Evolutionary conservation across 176 grass and related monocot species (phyloP).

Genomic region (Oryza nivara): DNA sequence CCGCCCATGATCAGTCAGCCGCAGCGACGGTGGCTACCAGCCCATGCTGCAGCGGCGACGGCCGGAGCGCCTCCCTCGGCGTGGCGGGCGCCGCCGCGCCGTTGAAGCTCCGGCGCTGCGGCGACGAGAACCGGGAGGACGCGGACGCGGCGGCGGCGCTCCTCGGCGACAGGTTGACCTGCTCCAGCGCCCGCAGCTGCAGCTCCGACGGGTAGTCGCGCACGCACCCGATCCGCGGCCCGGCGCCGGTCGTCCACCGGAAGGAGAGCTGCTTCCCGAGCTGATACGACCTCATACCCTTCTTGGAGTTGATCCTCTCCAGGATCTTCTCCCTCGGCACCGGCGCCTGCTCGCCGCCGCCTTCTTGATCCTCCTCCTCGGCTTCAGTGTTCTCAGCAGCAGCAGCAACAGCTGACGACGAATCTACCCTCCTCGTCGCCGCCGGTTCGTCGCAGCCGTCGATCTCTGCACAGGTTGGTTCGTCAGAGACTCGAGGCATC

Average conservation of each 20-base stretch:
- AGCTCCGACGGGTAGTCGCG: conserved; percentile 90
- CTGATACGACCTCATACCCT: conserved; percentile 75
- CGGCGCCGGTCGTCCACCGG: conserved; percentile 73
- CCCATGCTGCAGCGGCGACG: conserved; percentile 46
- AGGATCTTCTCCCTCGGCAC: conserved; percentile 71
- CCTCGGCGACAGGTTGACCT: conserved; percentile 75
- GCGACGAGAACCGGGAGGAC: conserved; percentile 51
- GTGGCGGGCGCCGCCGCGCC: background rate
- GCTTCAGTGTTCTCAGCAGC: background rate
- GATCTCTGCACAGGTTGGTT: background rate
- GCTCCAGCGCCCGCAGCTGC: conserved; percentile 72
- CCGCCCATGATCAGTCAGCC: conserved; percentile 10
- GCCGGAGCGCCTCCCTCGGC: conserved; percentile 40
- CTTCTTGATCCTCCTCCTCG: conserved; percentile 36
- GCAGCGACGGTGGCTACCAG: background rate
- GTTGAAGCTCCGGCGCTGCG: conserved; percentile 43
- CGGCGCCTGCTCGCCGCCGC: conserved; percentile 31
- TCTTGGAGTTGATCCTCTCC: conserved; percentile 84
- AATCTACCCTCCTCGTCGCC: background rate
- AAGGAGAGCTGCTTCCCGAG: conserved; percentile 80
- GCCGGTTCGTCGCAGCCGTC: conserved; percentile 2
- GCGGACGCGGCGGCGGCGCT: background rate
- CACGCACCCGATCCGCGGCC: conserved; percentile 82
- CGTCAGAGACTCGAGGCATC: background rate
- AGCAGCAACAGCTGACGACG: background rate